Conservation (phyloP, 2,329 filamentous ascomycete species). For the Colletotrichum australisinense region DNA sequence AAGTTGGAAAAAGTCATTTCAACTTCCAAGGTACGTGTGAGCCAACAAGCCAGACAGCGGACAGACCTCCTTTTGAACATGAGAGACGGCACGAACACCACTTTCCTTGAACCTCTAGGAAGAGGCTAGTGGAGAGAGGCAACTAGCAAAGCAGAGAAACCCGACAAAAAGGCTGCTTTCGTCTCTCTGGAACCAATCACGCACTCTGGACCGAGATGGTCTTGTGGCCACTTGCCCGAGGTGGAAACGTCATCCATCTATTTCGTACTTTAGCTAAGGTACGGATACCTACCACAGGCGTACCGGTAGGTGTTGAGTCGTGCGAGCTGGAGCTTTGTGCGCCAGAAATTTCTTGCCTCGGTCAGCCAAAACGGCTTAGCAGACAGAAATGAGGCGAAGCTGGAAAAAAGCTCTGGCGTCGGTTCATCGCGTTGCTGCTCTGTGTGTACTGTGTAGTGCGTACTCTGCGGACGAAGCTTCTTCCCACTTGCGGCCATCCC, state of each 20-base stretch:
- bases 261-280: too few species aligned
- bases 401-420: background rate
- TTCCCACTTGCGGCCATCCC: conserved; percentile 18
- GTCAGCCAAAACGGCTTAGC: conserved; percentile 18
- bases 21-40: background rate
- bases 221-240: conserved; percentile 27
- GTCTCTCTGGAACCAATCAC: conserved; percentile 13
- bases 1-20: background rate
- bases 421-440: background rate
- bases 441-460: background rate
- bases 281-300: background rate
- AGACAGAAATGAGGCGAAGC: background rate
- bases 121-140: background rate
- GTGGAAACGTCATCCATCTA: conserved; percentile 29
- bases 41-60: background rate
- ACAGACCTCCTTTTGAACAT: background rate
- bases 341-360: conserved; percentile 9
- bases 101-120: background rate
- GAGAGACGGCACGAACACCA: conserved; percentile 27
- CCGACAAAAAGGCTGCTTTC: background rate
- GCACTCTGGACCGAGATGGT: background rate
- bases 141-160: background rate
- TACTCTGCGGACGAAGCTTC: background rate
- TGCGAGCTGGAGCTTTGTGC: background rate
- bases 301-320: conserved; percentile 1